Conservation (phyloP, 768 basidiomycete species). For the Pleurotus giganteus region DNA sequence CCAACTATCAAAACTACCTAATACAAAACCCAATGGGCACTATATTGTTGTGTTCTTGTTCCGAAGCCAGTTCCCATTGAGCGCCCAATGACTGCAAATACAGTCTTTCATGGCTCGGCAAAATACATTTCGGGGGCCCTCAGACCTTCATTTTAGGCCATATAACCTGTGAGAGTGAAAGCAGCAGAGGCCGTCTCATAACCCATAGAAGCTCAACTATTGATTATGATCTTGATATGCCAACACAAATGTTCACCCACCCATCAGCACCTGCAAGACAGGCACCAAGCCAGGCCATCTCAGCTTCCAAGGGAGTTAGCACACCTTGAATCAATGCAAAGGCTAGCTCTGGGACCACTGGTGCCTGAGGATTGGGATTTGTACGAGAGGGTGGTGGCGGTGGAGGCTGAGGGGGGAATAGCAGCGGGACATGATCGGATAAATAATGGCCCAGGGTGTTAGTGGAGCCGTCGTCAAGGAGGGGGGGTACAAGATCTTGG, state of each 20-base stretch:
- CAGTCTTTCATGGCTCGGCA: too few relatives aligned
- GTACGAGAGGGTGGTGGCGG: conserved; percentile 40
- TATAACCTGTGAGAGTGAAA: too few relatives aligned
- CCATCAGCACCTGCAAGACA: conserved; percentile 93
- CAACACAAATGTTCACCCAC: conserved; percentile 89
- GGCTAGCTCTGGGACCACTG: conserved; percentile 52
- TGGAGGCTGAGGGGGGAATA: conserved; percentile 62
- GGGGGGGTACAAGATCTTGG: conserved; percentile 85
- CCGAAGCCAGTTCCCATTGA: too few relatives aligned
- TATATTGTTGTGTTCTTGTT: too few relatives aligned
- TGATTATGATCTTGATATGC: conserved; percentile 43
- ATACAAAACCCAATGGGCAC: too few relatives aligned
- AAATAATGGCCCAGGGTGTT: conserved; percentile 72
- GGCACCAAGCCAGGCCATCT: conserved; percentile 92
- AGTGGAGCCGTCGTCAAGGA: conserved; percentile 69
- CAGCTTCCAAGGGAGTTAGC: conserved; percentile 75
- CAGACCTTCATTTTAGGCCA: too few relatives aligned
- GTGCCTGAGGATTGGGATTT: conserved; percentile 35
- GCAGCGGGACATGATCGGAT: conserved; percentile 69
- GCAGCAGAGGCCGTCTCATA: too few relatives aligned
- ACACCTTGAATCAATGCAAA: conserved; percentile 87
- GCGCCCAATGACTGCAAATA: too few relatives aligned
- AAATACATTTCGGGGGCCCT: too few relatives aligned
- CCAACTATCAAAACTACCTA: too few relatives aligned
- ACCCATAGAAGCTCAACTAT: too few relatives aligned